phyloP scores from a whole-genome alignment of 192 early-diverging fungal genomes.

The Coemansia sp. region DNA sequence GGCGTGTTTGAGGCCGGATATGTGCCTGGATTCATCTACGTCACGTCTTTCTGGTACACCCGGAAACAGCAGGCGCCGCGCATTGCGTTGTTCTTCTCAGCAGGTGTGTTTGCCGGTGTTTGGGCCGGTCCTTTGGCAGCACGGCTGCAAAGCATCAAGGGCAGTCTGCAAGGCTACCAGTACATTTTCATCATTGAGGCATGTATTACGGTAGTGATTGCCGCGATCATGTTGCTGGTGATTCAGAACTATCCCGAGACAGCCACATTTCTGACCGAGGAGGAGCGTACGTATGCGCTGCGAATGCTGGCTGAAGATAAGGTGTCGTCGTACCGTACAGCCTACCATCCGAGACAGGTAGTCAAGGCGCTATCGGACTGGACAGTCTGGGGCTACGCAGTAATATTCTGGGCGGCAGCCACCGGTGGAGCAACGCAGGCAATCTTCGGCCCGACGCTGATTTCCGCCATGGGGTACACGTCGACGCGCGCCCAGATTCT shows the following conservation, averaged over 20 bases:
- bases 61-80: slow-evolving; percentile 43
- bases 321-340: slow-evolving; percentile 17
- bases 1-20: slow-evolving; percentile 62
- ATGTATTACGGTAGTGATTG: slow-evolving; percentile 49
- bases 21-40: slow-evolving; percentile 67
- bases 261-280: slow-evolving; percentile 56
- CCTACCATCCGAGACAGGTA: slow-evolving; percentile 30
- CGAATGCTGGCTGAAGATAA: slow-evolving; percentile 40
- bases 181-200: slow-evolving; percentile 63
- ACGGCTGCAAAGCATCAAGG: slow-evolving; percentile 30
- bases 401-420: slow-evolving; percentile 47
- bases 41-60: slow-evolving; percentile 57
- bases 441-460: slow-evolving; percentile 44
- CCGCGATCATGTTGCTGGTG: slow-evolving; percentile 35
- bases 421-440: slow-evolving; percentile 46
- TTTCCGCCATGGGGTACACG: slow-evolving; percentile 47
- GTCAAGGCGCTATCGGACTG: slow-evolving; percentile 31
- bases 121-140: slow-evolving; percentile 49
- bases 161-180: slow-evolving; percentile 32
- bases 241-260: slow-evolving; percentile 57
- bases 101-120: slow-evolving; percentile 48
- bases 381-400: slow-evolving; percentile 48
- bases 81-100: slow-evolving; percentile 52
- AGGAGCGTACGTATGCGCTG: slow-evolving; percentile 51
- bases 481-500: slow-evolving; percentile 43